phyloP scores from a whole-genome alignment of 805 yeast genomes.

The Metahyphopichia silvanorum region DNA sequence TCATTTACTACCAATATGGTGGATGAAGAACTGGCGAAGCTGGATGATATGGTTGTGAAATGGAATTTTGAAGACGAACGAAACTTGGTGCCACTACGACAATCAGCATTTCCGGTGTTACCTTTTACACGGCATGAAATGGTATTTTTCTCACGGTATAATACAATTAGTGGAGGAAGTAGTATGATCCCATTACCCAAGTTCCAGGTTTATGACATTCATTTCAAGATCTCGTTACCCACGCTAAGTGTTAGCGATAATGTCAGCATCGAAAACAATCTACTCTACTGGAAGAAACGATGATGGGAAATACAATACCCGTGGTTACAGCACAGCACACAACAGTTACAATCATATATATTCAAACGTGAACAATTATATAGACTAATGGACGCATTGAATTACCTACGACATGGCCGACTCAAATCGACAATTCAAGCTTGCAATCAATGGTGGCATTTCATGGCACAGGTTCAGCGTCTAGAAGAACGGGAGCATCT shows the following conservation, averaged over 20 bases:
- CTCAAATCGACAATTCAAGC: too few relatives aligned
- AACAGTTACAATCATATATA: not conserved
- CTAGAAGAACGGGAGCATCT: too few relatives aligned
- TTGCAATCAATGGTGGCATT: too few relatives aligned
- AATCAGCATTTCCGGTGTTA: slow-evolving; percentile 46
- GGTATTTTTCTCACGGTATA: slow-evolving; percentile 22
- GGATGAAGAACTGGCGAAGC: slow-evolving; percentile 13
- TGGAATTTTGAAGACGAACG: slow-evolving; percentile 22
- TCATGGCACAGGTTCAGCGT: too few relatives aligned
- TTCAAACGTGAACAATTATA: too few relatives aligned
- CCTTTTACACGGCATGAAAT: slow-evolving; percentile 56
- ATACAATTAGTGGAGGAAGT: slow-evolving; percentile 8
- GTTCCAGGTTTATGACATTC: slow-evolving; percentile 63
- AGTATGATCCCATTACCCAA: slow-evolving; percentile 47
- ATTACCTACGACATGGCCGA: too few relatives aligned
- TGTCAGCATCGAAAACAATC: slow-evolving; percentile 11
- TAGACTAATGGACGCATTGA: too few relatives aligned
- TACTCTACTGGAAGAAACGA: slow-evolving; percentile 12
- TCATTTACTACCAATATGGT: slow-evolving; percentile 53
- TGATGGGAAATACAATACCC: not conserved
- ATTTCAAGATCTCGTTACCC: slow-evolving; percentile 62
- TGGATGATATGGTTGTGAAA: slow-evolving; percentile 13
- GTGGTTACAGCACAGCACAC: not conserved
- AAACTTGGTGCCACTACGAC: slow-evolving; percentile 28
- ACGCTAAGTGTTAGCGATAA: slow-evolving; percentile 22